Conservation (phyloP, 1,139 yeast species). For the Sugiyamaella novakii region DNA sequence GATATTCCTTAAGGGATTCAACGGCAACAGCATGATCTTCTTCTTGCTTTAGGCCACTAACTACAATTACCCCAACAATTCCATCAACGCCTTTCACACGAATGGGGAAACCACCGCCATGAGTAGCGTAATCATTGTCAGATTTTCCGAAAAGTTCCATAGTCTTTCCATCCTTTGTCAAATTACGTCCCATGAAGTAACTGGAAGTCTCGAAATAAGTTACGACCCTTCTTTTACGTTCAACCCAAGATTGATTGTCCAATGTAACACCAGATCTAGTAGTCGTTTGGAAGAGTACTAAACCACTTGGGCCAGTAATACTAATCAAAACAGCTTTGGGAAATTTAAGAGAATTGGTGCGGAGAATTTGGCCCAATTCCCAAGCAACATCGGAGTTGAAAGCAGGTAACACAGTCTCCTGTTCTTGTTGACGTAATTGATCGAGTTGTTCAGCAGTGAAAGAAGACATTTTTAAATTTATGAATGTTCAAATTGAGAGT, state of each 20-base stretch:
- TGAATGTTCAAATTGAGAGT: too few species aligned
- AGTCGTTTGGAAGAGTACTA: slow-evolving; percentile 55
- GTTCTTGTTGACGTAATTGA: slow-evolving; percentile 35
- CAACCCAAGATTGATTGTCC: slow-evolving; percentile 64
- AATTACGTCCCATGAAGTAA: slow-evolving; percentile 55
- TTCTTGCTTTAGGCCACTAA: slow-evolving; percentile 54
- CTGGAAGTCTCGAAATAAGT: slow-evolving; percentile 57
- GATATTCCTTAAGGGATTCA: slow-evolving; percentile 28
- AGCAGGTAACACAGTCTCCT: slow-evolving; percentile 35
- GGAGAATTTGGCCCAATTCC: slow-evolving; percentile 39
- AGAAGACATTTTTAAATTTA: slow-evolving; percentile 4
- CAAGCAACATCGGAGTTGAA: slow-evolving; percentile 43
- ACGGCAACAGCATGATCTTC: slow-evolving; percentile 39
- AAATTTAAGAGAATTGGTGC: slow-evolving; percentile 34
- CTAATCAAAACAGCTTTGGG: slow-evolving; percentile 52
- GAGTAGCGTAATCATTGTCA: slow-evolving; percentile 55
- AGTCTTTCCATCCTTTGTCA: slow-evolving; percentile 35
- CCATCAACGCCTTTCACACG: slow-evolving; percentile 49
- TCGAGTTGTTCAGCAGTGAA: slow-evolving; percentile 27
- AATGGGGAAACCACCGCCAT: slow-evolving; percentile 66
- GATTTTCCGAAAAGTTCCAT: slow-evolving; percentile 46
- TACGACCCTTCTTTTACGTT: slow-evolving; percentile 56
- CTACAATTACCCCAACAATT: slow-evolving; percentile 57
- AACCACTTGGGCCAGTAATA: slow-evolving; percentile 53
- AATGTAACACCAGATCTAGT: slow-evolving; percentile 49